Conservation (phyloP, 371 early-diverging fungal genomes). For the Basidiobolus heterosporus region DNA sequence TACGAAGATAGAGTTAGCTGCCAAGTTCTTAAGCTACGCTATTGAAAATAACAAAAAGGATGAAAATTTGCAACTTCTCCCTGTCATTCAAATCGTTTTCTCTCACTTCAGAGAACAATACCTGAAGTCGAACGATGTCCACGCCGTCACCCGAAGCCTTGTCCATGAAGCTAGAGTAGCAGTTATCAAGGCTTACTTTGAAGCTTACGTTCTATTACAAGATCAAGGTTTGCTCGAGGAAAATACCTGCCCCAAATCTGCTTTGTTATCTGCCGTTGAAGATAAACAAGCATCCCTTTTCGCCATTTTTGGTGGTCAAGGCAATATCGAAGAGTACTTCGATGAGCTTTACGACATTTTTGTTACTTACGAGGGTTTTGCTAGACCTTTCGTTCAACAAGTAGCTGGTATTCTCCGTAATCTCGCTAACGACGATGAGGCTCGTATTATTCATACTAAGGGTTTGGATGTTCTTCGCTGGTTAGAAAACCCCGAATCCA, state of each 20-base stretch:
- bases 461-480: slow-evolving; percentile 75
- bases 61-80: slow-evolving; percentile 24
- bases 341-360: slow-evolving; percentile 72
- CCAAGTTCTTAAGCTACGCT: slow-evolving; percentile 55
- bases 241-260: slow-evolving; percentile 31
- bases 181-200: slow-evolving; percentile 65
- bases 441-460: slow-evolving; percentile 58
- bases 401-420: slow-evolving; percentile 58
- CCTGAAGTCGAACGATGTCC: slow-evolving; percentile 71
- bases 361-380: slow-evolving; percentile 64
- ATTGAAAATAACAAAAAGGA: slow-evolving; percentile 36
- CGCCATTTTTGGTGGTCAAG: slow-evolving; percentile 92
- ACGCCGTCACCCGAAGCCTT: slow-evolving; percentile 49
- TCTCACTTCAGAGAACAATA: slow-evolving; percentile 53
- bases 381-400: slow-evolving; percentile 57
- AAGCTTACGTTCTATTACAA: slow-evolving; percentile 53
- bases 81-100: slow-evolving; percentile 62
- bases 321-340: slow-evolving; percentile 88
- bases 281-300: slow-evolving; percentile 52
- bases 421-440: slow-evolving; percentile 47
- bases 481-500: slow-evolving; percentile 68
- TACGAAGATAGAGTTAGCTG: slow-evolving; percentile 56
- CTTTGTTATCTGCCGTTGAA: slow-evolving; percentile 42
- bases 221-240: slow-evolving; percentile 21
- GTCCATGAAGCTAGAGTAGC: slow-evolving; percentile 35